Conservation (phyloP, 2,329 filamentous ascomycete genomes). For the Boeremia lycopersici region DNA sequence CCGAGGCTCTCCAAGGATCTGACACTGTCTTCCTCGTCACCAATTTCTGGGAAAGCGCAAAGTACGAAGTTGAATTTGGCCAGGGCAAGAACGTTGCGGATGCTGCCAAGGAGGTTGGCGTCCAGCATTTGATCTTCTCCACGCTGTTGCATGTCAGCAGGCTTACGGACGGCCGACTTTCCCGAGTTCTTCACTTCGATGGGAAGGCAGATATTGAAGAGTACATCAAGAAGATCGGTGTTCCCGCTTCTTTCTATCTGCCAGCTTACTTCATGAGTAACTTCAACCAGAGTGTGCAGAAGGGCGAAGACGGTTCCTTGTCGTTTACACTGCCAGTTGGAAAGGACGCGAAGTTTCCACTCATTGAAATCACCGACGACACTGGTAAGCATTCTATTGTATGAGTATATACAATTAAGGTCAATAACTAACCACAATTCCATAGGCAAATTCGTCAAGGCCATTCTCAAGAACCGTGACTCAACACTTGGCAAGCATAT, state of each 20-base stretch:
- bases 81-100: conserved; percentile 33
- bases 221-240: conserved; percentile 55
- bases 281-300: conserved; percentile 31
- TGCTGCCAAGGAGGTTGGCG: conserved; percentile 21
- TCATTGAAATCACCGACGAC: conserved; percentile 52
- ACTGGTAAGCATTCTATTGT: conserved; percentile 44
- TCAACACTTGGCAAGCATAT: conserved; percentile 51
- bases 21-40: conserved; percentile 60
- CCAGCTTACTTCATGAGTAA: conserved; percentile 63
- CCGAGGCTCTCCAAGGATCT: conserved; percentile 50
- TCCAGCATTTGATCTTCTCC: conserved; percentile 31
- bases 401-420: neutral
- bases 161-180: conserved; percentile 40
- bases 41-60: conserved; percentile 25
- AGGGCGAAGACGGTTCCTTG: conserved; percentile 25
- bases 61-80: conserved; percentile 19
- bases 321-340: conserved; percentile 16
- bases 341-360: conserved; percentile 42
- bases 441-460: conserved; percentile 39
- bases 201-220: conserved; percentile 61
- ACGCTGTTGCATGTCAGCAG: conserved; percentile 27
- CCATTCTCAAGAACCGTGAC: conserved; percentile 18
- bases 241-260: conserved; percentile 54
- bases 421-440: neutral
- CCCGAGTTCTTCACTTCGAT: conserved; percentile 59